These are phyloP conservation scores for Diospyros kaki DNA, from an alignment of 148 eudicot species.

Conservation along the genomic window DNA sequence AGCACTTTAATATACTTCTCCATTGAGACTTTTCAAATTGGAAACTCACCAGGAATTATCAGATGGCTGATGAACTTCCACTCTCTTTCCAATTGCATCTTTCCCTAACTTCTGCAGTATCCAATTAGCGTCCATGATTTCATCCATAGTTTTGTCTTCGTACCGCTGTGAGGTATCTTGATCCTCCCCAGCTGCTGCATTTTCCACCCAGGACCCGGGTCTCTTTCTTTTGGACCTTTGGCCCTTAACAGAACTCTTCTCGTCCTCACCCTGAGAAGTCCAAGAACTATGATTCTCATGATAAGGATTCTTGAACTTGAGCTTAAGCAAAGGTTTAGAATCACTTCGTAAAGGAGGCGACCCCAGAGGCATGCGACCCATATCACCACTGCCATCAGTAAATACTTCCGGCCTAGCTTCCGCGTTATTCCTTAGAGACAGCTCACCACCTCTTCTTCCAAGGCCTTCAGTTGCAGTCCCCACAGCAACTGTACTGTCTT, in stretches of 20 bases:
- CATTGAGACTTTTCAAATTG: not conserved
- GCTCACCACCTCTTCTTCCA: slow-evolving; percentile 36
- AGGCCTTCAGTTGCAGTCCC: slow-evolving; percentile 28
- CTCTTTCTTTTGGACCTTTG: slow-evolving; percentile 91
- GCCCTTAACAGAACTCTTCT: slow-evolving; percentile 67
- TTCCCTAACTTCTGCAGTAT: slow-evolving; percentile 78
- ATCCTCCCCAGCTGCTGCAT: slow-evolving; percentile 34
- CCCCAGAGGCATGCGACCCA: slow-evolving; percentile 22
- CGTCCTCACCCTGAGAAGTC: slow-evolving; percentile 62
- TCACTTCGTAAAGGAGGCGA: slow-evolving; percentile 50
- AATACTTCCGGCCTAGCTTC: slow-evolving; percentile 32
- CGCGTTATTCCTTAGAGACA: slow-evolving; percentile 37
- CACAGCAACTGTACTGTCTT: slow-evolving; percentile 24
- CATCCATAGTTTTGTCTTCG: slow-evolving; percentile 42
- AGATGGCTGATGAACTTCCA: slow-evolving; percentile 84
- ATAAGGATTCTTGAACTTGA: slow-evolving; percentile 74
- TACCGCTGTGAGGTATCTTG: slow-evolving; percentile 38
- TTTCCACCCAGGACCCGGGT: slow-evolving; percentile 40
- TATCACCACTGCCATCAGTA: slow-evolving; percentile 32
- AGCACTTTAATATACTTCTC: not conserved
- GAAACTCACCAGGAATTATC: slow-evolving; percentile 74
- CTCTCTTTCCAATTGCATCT: slow-evolving; percentile 93
- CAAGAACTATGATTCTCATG: slow-evolving; percentile 42
- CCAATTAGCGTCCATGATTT: slow-evolving; percentile 77
- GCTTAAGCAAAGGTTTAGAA: slow-evolving; percentile 61